These are phyloP conservation scores for Leptographium lundbergii DNA, from an alignment of 2,329 filamentous ascomycete species.

Conservation along the genomic window DNA sequence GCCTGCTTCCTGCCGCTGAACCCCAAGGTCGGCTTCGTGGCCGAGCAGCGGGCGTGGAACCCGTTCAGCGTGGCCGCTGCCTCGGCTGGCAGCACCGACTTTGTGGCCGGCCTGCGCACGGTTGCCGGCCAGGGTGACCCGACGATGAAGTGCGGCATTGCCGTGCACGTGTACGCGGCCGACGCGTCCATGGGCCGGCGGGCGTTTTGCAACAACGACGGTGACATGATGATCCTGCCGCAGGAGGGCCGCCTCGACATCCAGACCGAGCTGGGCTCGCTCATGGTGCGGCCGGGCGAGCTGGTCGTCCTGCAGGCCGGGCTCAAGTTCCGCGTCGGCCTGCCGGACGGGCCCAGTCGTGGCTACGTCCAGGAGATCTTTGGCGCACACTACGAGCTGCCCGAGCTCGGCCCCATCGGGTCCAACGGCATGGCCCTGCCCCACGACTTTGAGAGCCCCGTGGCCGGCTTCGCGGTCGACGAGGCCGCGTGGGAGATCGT, in stretches of 20 bases:
- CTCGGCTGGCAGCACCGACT: constrained; percentile 19
- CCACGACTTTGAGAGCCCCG: constrained; percentile 51
- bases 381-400: constrained; percentile 50
- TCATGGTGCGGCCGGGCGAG: constrained; percentile 49
- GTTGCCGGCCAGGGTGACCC: constrained; percentile 37
- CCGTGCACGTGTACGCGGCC: constrained; percentile 34
- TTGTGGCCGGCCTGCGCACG: constrained; percentile 33
- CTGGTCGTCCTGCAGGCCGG: constrained; percentile 54
- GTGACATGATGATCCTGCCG: constrained; percentile 53
- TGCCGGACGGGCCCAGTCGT: constrained; percentile 22
- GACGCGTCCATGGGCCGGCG: constrained; percentile 32
- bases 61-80: constrained; percentile 21
- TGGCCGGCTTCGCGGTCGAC: constrained; percentile 46
- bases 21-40: constrained; percentile 29
- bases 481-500: constrained; percentile 32
- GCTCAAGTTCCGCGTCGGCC: constrained; percentile 47
- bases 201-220: constrained; percentile 46
- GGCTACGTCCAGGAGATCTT: constrained; percentile 59
- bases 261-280: constrained; percentile 52
- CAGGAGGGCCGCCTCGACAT: constrained; percentile 54
- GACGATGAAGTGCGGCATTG: constrained; percentile 33
- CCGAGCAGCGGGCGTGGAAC: constrained; percentile 24
- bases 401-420: constrained; percentile 54
- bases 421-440: constrained; percentile 53
- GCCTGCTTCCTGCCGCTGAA: constrained; percentile 34